Percentiles rank a stretch among this genome's conserved stretches.
These are phyloP conservation scores for Vaccinium corymbosum DNA, from an alignment of 148 eudicot species.

Conservation along the genomic window DNA sequence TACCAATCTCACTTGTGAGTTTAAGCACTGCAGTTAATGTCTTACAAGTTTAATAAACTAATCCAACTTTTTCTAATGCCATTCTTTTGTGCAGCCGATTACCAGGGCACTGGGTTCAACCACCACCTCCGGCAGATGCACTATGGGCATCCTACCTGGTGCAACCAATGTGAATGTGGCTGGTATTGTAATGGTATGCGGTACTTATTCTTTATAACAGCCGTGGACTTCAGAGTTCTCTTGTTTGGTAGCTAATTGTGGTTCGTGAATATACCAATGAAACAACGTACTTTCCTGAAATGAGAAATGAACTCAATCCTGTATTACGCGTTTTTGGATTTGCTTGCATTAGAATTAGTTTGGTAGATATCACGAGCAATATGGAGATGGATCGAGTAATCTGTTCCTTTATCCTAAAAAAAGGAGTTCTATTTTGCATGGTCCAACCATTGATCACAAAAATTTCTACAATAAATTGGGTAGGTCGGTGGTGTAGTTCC, in stretches of 20 bases:
- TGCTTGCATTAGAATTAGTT: background rate
- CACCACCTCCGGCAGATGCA: constrained; percentile 80
- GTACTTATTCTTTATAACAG: background rate
- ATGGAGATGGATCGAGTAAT: no score
- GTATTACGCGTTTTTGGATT: background rate
- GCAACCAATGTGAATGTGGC: constrained; percentile 33
- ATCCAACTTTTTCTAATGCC: background rate
- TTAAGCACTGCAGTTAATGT: background rate
- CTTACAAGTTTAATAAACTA: no score
- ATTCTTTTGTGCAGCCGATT: constrained; percentile 62
- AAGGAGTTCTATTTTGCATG: no score
- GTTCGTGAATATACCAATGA: background rate
- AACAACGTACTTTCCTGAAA: background rate
- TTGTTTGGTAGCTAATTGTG: no score
- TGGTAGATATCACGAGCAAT: background rate
- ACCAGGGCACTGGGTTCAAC: constrained; percentile 93
- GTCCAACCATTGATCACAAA: no score
- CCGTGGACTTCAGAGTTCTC: background rate
- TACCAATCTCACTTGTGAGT: background rate
- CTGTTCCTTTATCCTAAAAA: no score
- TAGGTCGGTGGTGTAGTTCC: no score
- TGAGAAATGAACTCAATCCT: background rate
- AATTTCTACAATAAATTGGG: no score
- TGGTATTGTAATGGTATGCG: background rate
- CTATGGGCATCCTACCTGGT: constrained; percentile 87